Conservation (phyloP, 75 land plant genomes). For the Gnetum montanum region DNA sequence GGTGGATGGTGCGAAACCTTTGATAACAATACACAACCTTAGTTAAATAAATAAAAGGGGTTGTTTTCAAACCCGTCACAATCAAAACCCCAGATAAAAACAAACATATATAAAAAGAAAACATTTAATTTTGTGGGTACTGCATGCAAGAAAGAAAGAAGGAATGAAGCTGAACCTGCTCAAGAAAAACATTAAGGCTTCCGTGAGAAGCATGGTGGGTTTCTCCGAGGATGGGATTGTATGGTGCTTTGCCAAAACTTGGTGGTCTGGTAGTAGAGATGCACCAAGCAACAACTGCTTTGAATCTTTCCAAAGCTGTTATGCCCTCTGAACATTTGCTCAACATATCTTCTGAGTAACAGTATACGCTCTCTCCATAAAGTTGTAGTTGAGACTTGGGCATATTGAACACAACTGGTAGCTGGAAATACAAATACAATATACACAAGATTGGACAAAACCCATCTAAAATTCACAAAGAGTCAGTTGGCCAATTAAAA, state of each 20-base stretch:
- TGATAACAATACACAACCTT: neutral
- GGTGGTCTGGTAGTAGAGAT: slow-evolving; percentile 3
- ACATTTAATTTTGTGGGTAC: neutral
- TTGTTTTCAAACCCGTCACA: neutral
- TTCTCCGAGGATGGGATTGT: slow-evolving; percentile 89
- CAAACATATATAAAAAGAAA: neutral
- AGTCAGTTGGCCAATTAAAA: no score
- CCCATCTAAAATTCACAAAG: no score
- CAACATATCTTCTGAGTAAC: slow-evolving; percentile 38
- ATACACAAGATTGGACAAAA: neutral
- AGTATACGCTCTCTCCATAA: slow-evolving; percentile 70
- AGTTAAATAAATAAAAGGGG: no score
- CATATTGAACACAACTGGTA: slow-evolving; percentile 68
- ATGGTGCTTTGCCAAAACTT: slow-evolving; percentile 41
- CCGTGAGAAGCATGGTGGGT: slow-evolving; percentile 65
- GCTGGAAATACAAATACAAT: slow-evolving; percentile 13
- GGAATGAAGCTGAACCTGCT: slow-evolving; percentile 44
- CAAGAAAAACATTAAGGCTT: slow-evolving; percentile 27
- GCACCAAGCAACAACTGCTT: neutral
- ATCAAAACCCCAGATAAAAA: neutral
- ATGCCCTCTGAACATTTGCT: slow-evolving; percentile 25
- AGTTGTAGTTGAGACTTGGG: slow-evolving; percentile 85
- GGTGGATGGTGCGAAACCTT: slow-evolving; percentile 68
- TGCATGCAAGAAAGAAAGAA: neutral
- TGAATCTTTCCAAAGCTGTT: slow-evolving; percentile 25